Evolutionary conservation across 2,329 filamentous ascomycete species (phyloP).

Genomic region (Fusarium sp.): DNA sequence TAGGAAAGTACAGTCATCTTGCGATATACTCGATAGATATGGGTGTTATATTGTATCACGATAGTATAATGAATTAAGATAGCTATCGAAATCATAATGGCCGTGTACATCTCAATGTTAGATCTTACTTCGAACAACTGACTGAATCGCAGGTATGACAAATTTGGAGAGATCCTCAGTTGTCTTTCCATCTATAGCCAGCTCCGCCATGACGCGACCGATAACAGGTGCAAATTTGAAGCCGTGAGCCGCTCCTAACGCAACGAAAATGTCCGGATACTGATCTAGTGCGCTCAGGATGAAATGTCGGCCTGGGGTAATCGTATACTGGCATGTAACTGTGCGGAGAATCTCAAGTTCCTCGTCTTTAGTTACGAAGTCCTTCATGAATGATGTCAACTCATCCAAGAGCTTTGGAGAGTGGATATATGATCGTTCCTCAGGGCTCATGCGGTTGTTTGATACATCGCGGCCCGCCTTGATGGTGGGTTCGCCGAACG

Average conservation of each 20-base stretch:
- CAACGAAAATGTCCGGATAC: neutral
- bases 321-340: neutral
- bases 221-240: conserved; percentile 7
- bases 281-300: neutral
- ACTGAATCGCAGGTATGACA: neutral
- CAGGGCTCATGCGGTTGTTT: neutral
- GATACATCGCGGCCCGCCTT: neutral
- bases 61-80: neutral
- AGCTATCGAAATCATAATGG: neutral
- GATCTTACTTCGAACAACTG: neutral
- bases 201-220: neutral
- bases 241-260: neutral
- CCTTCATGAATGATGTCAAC: neutral
- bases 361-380: neutral
- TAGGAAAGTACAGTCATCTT: accelerated
- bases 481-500: neutral
- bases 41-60: accelerated
- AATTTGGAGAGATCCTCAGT: neutral
- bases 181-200: conserved; percentile 4
- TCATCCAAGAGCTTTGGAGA: neutral
- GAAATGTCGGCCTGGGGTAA: neutral
- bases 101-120: neutral
- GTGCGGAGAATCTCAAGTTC: neutral
- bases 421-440: neutral
- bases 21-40: no score